Evolutionary conservation across 768 basidiomycete species (phyloP).

Genomic region (Crepidotus variabilis): DNA sequence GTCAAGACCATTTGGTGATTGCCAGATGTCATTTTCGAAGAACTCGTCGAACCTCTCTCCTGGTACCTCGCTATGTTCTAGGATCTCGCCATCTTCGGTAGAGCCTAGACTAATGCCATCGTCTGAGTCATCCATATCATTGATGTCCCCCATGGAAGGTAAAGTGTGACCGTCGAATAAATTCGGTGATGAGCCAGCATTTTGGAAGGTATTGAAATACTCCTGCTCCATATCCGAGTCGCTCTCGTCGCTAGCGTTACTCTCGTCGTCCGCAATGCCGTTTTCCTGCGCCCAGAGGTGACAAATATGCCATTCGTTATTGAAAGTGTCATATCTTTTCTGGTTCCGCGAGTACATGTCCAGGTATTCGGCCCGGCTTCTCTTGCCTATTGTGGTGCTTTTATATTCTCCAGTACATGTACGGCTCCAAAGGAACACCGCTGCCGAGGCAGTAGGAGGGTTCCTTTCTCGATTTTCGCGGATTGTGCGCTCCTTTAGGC

Average conservation of each 20-base stretch:
- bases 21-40: background rate
- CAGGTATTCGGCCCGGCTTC: background rate
- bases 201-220: background rate
- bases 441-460: background rate
- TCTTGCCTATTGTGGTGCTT: background rate
- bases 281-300: background rate
- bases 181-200: no score
- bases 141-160: no score
- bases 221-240: background rate
- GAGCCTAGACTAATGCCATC: background rate
- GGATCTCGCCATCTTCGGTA: background rate
- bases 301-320: slow-evolving; percentile 10
- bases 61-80: no score
- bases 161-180: no score
- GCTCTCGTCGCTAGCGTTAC: background rate
- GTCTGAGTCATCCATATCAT: no score
- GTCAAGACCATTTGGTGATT: no score
- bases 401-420: background rate
- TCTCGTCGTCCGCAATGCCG: background rate
- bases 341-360: background rate
- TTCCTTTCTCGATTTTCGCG: slow-evolving; percentile 1
- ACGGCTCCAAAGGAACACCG: slow-evolving; percentile 5
- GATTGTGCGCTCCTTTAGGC: background rate
- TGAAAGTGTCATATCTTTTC: slow-evolving; percentile 4
- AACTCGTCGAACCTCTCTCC: background rate